Percentiles rank a stretch among this genome's conserved stretches.
These are phyloP conservation scores for Volvox carteri DNA, from an alignment of 163 green algal genomes.

Conservation along the genomic window DNA sequence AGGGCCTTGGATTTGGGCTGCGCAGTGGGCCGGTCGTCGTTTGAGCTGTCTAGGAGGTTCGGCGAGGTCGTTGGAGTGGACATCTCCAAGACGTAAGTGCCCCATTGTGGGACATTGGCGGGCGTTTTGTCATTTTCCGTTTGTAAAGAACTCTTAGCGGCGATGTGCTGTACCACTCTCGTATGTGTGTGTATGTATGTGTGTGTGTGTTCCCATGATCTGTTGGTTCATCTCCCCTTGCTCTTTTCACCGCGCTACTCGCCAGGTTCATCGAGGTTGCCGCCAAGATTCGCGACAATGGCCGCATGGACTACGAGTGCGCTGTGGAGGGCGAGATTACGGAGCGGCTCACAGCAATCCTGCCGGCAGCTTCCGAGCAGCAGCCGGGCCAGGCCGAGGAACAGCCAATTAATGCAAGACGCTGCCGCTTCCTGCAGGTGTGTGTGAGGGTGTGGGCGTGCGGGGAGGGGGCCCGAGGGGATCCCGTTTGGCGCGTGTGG, in stretches of 20 bases:
- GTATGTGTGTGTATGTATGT: no score
- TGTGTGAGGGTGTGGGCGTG: no score
- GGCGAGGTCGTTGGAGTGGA: conserved; percentile 69
- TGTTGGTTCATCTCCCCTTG: no score
- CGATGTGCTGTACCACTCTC: no score
- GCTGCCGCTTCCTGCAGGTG: conserved; percentile 66
- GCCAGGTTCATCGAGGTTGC: conserved; percentile 67
- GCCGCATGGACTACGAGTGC: conserved; percentile 63
- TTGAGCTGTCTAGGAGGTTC: conserved; percentile 74
- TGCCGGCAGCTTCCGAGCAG: conserved; percentile 23
- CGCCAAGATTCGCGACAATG: conserved; percentile 60
- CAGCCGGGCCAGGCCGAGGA: background rate
- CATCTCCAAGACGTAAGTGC: conserved; percentile 60
- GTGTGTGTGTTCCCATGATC: no score
- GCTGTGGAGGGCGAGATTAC: conserved; percentile 69
- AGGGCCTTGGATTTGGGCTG: conserved; percentile 82
- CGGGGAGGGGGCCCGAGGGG: no score
- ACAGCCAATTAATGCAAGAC: conserved; percentile 45
- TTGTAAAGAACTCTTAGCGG: no score
- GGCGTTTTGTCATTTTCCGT: no score
- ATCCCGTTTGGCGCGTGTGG: no score
- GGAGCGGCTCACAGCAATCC: conserved; percentile 54
- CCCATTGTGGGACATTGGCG: no score
- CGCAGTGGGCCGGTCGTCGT: conserved; percentile 74
- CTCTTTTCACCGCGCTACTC: no score